Evolutionary conservation across 2,329 filamentous ascomycete species (phyloP), one percentile per base, ranked within the genome.

Genomic region (Chrysoporthe austroafricana): DNA sequence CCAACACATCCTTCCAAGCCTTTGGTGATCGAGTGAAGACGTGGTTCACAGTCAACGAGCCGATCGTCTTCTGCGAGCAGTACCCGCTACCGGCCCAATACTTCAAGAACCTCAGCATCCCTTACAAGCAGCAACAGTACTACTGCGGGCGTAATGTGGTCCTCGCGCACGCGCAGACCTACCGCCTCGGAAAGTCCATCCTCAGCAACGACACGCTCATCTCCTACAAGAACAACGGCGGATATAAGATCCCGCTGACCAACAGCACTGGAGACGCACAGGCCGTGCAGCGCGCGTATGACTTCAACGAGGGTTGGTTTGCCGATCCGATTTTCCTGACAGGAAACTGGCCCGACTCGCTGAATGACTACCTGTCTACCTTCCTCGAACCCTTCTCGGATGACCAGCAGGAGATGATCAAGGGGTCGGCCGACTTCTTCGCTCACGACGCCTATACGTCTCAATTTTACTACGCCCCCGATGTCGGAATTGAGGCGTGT

Each of bases 251-350:
- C 34, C 66, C 66, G 8, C 42, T 64, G 18, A 68, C 66, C 56
- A 64, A 57, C 48, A 62, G 62, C 11, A 26, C 46, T 36, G 62
- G 52, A 18, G 66, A 68, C 42, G 57, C 66, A 7, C n/a, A 43
- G 43, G 66, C 66, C 9, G 62, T 64, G 66, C 66, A 68, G 57
- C 62, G 66, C 16, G 66, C 66, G 4, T 68, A 68, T 34, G 66
- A 68, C 57, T 68, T 61, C 57, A 68, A 68, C 57, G 66, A 68
- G 36, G 66, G 66, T 48, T 68, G 66, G 66, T 68, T 68, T 13
- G 62, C 66, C 26, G 66, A 68, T 18, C 66, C 66, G 1, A 61
- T 68, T 13, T 68, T 68, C 48, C 56, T 68, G 14, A 68, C 66
- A 14, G 66, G 66, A 4, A 68, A 57, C 14, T 65, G 66, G 66